Percentiles rank a stretch among this genome's conserved stretches.
These are phyloP conservation scores for Bolboschoenus planiculmis DNA, from an alignment of 176 grass and related monocot species.

Conservation along the genomic window DNA sequence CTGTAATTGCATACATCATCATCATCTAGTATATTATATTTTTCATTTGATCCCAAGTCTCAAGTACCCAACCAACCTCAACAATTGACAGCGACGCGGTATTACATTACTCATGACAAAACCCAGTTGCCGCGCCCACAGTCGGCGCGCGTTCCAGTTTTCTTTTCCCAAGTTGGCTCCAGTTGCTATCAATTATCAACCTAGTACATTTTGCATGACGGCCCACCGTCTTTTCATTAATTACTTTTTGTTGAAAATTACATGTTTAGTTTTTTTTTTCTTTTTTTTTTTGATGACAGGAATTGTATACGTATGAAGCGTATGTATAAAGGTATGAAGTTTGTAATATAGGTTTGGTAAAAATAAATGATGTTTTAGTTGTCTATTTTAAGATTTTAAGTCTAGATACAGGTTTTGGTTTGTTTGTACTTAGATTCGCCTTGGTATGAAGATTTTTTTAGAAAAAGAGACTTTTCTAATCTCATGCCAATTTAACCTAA, in stretches of 20 bases:
- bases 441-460: no score
- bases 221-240: background rate
- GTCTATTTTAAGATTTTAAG: no score
- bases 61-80: no score
- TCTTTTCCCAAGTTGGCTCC: constrained; percentile 10
- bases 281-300: background rate
- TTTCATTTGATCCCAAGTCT: background rate
- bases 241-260: background rate
- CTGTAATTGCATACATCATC: background rate
- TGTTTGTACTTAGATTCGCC: no score
- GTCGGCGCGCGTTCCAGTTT: constrained; percentile 2
- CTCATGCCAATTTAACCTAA: background rate
- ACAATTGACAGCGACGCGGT: background rate
- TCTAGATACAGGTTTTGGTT: no score
- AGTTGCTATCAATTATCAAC: background rate
- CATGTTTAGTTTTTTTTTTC: background rate
- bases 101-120: background rate
- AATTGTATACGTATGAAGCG: background rate
- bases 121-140: constrained; percentile 28
- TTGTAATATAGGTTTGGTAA: no score
- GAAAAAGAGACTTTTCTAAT: background rate
- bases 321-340: no score
- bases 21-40: background rate
- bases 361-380: no score
- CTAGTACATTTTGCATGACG: background rate